A percentile compares a stretch with the other conserved stretches of the same genome.
These are phyloP conservation scores for Ophiostoma himal-ulmi DNA, from an alignment of 2,329 filamentous ascomycete species.

Conservation along the genomic window DNA sequence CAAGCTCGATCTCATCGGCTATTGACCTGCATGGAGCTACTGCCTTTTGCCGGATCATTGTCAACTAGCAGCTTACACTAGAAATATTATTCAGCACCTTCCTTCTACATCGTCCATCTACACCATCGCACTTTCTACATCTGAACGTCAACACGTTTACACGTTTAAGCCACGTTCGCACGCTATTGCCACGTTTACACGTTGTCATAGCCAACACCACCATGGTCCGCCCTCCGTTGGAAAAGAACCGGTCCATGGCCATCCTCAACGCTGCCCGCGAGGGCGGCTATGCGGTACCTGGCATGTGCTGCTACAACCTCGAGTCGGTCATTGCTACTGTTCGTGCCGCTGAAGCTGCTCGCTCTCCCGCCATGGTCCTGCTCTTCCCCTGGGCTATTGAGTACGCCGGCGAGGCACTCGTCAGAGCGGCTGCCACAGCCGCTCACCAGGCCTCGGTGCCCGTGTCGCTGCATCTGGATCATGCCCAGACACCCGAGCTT, in stretches of 20 bases:
- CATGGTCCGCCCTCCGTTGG: conserved; percentile 37
- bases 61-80: conserved; percentile 1
- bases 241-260: conserved; percentile 47
- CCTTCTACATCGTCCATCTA: background rate
- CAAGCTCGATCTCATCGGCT: background rate
- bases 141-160: background rate
- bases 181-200: background rate
- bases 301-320: conserved; percentile 47
- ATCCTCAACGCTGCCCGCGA: conserved; percentile 52
- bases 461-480: conserved; percentile 59
- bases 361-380: conserved; percentile 63
- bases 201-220: conserved; percentile 21
- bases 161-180: background rate
- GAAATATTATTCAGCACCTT: conserved; percentile 2
- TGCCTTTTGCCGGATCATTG: background rate
- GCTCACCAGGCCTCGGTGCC: conserved; percentile 53
- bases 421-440: conserved; percentile 51
- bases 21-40: conserved; percentile 7
- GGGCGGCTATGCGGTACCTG: conserved; percentile 54
- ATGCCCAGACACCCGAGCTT: conserved; percentile 58
- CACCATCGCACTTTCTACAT: background rate
- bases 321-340: conserved; percentile 51
- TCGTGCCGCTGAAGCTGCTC: conserved; percentile 60
- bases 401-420: conserved; percentile 54
- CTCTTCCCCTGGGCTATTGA: conserved; percentile 69